Conservation (phyloP, 1,284 basidiomycete species). For the Cryptococcus hybrid region DNA sequence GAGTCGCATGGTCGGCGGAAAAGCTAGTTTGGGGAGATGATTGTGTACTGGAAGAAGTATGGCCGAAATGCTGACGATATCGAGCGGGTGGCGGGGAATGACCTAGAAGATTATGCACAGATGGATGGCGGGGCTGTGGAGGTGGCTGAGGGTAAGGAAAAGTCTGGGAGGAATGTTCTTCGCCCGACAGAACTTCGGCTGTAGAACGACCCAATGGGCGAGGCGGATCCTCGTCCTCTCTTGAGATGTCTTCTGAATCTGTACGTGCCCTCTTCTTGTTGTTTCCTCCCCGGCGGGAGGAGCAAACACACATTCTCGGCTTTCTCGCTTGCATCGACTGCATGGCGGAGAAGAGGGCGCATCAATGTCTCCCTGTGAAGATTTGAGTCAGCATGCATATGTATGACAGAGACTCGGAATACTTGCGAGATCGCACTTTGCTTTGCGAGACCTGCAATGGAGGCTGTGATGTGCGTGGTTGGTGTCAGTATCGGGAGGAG, state of each 20-base stretch:
- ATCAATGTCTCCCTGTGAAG: conserved; percentile 47
- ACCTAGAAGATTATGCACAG: conserved; percentile 14
- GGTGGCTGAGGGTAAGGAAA: conserved; percentile 15
- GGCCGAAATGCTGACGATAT: conserved; percentile 2
- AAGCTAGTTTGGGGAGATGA: conserved; percentile 10
- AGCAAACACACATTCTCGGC: conserved; percentile 51
- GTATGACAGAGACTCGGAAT: not conserved
- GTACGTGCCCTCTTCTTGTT: conserved; percentile 29
- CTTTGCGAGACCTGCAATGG: conserved; percentile 41
- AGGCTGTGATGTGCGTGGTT: conserved; percentile 18
- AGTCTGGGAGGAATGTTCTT: conserved; percentile 3
- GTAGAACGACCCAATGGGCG: not conserved
- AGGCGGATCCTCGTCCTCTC: not conserved
- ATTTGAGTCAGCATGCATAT: conserved; percentile 3
- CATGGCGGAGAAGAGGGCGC: conserved; percentile 52
- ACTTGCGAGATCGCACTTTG: conserved; percentile 42
- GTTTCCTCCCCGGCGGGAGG: conserved; percentile 44
- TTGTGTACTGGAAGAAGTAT: conserved; percentile 7
- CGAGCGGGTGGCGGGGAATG: conserved; percentile 2
- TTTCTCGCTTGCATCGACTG: conserved; percentile 50
- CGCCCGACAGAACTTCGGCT: not conserved
- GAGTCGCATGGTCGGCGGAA: conserved; percentile 3
- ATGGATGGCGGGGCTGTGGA: conserved; percentile 1
- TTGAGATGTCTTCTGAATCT: conserved; percentile 13
- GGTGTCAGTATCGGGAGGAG: not conserved